Percentiles rank a stretch among this genome's conserved stretches.
Evolutionary conservation across 441 rosid genomes (phyloP).

Genomic region (Mallotus japonicus): DNA sequence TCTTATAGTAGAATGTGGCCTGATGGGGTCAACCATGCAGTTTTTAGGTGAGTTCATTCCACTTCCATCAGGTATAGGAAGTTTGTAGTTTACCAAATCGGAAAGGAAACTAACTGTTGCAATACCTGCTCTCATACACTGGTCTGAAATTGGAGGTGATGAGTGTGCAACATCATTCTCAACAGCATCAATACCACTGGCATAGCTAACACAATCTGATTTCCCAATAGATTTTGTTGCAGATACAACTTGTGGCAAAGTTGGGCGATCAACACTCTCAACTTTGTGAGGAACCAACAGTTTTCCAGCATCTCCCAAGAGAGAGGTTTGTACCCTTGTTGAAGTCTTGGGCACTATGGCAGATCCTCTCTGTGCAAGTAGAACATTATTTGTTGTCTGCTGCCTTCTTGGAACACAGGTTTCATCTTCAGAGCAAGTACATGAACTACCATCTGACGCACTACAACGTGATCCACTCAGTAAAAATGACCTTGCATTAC

Average conservation of each 20-base stretch:
- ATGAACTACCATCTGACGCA: conserved; percentile 63
- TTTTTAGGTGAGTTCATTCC: conserved; percentile 38
- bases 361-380: conserved; percentile 39
- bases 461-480: conserved; percentile 59
- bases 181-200: conserved; percentile 34
- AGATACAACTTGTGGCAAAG: conserved; percentile 42
- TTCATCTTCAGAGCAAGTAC: conserved; percentile 76
- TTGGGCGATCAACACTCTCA: conserved; percentile 32
- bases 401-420: conserved; percentile 56
- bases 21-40: conserved; percentile 59
- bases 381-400: conserved; percentile 38
- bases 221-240: conserved; percentile 38
- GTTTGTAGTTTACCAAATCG: conserved; percentile 52
- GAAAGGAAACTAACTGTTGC: conserved; percentile 53
- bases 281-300: conserved; percentile 42
- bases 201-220: conserved; percentile 52
- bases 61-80: conserved; percentile 46
- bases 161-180: conserved; percentile 38
- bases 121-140: conserved; percentile 57
- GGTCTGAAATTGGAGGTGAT: conserved; percentile 57
- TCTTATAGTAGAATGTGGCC: conserved; percentile 44
- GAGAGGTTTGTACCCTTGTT: conserved; percentile 37
- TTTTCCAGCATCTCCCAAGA: conserved; percentile 42
- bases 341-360: conserved; percentile 32
- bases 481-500: conserved; percentile 61